Evolutionary conservation across 345 rosid species (phyloP), one percentile per base, ranked within the genome.

Genomic region (Ceriops zippeliana): DNA sequence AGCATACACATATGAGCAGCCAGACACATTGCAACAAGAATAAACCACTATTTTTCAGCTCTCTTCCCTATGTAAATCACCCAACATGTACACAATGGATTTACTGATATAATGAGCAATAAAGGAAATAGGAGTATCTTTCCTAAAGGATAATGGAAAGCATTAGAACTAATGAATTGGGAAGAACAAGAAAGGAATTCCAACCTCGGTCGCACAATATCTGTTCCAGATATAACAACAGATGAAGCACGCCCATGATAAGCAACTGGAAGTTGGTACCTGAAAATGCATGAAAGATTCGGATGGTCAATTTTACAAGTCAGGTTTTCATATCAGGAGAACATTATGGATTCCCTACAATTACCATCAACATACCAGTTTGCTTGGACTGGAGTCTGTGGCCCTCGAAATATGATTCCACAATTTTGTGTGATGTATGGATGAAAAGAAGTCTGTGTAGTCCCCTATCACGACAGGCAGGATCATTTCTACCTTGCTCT

Each of bases 161-260:
- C 13, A 42, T 10, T 10, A 11, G 0, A 42, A 11, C 47, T 42
- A 11, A 42, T 11, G 3, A 2, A 42, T 11, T 42, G 37, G 24
- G 10, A 58, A 52, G 9, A 31, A 49, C 26, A 17, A 59, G 19
- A 19, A 42, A 42, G 11, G 34, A 21, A 62, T 5, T 11, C 34
- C 16, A 30, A 91, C 97, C 96, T 86, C 38, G 98, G 98, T 68
- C 98, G 83, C 70, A 86, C 60, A 59, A 93, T 86, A 65, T 86
- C 83, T 34, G 97, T 93, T 82, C 97, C 98, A 27, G 98, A 91
- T 60, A 91, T 76, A 70, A 91, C 91, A 59, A 93, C 66, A 66
- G 97, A 89, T 61, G 98, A 93, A 60, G 91, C 95, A 47, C 97
- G 85, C 69, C 98, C 98, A 77, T 91, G 97, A 82, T 93, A 93